These are phyloP conservation scores for Coffea canephora DNA, from an alignment of 257 asterid genomes.

Conservation along the genomic window DNA sequence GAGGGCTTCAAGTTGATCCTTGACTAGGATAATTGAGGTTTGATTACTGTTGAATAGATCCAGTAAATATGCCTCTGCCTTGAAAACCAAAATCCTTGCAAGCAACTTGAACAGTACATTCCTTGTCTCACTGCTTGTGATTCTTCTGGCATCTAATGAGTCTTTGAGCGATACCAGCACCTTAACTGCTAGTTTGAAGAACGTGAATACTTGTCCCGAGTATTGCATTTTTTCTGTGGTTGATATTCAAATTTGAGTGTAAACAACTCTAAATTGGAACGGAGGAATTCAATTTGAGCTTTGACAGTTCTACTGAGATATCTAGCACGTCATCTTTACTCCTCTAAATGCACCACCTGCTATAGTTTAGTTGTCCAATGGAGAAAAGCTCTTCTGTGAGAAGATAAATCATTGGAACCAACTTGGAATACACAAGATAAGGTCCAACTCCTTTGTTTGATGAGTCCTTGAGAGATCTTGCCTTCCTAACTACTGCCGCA, in stretches of 20 bases:
- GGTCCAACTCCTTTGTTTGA: background rate
- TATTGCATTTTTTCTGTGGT: background rate
- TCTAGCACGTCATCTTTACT: no score
- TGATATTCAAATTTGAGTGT: background rate
- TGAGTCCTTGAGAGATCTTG: background rate
- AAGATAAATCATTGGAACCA: slow-evolving; percentile 1
- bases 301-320: background rate
- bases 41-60: background rate
- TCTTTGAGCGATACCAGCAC: no score
- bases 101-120: background rate
- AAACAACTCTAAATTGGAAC: no score
- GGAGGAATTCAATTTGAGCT: background rate
- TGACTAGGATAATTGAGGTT: background rate
- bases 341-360: background rate
- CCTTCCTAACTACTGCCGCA: background rate
- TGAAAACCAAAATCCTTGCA: background rate
- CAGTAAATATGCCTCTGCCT: background rate
- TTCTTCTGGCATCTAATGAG: background rate
- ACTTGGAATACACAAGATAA: background rate
- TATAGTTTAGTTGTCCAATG: background rate
- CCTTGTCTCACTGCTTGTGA: background rate
- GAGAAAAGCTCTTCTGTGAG: slow-evolving; percentile 4
- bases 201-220: no score
- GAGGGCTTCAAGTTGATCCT: no score
- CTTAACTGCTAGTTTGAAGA: background rate